Evolutionary conservation across 2,329 filamentous ascomycete species (phyloP).

Genomic region (Aspergillus tamarii): DNA sequence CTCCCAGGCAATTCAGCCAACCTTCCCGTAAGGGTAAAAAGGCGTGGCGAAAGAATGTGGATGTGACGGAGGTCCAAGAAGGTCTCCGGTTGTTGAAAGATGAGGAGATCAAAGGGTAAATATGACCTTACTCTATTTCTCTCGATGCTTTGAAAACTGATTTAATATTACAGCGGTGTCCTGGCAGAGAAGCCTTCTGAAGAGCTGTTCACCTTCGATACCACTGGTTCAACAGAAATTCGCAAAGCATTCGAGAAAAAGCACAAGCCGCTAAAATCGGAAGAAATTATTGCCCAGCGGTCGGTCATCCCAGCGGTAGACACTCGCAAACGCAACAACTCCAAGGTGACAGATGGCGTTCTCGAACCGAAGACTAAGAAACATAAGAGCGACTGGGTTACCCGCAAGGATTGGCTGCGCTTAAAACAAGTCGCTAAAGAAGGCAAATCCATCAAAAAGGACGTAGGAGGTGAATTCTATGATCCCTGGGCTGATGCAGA

Average conservation of each 20-base stretch:
- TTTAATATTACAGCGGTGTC: constrained; percentile 66
- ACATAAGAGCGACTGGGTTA: constrained; percentile 76
- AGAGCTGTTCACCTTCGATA: constrained; percentile 84
- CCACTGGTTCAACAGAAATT: constrained; percentile 68
- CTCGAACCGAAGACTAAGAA: constrained; percentile 70
- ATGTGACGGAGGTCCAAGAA: constrained; percentile 80
- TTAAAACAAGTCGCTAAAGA: constrained; percentile 80
- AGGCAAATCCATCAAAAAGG: constrained; percentile 49
- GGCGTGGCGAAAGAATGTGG: constrained; percentile 98
- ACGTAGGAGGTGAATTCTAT: constrained; percentile 63
- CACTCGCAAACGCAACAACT: constrained; percentile 72
- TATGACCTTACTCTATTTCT: constrained; percentile 13
- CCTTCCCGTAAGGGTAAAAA: constrained; percentile 97
- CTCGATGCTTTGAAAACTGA: constrained; percentile 18
- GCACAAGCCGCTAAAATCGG: constrained; percentile 80
- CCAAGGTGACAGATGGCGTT: constrained; percentile 73
- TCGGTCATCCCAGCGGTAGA: constrained; percentile 81
- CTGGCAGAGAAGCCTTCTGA: constrained; percentile 80
- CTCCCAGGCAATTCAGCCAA: constrained; percentile 82
- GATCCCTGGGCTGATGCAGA: constrained; percentile 75
- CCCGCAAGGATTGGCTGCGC: constrained; percentile 78
- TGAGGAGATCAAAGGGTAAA: constrained; percentile 85
- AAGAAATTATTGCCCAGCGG: constrained; percentile 86
- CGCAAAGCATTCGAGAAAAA: constrained; percentile 66
- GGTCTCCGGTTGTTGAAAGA: constrained; percentile 84